These are phyloP conservation scores for Calonectria henricotiae DNA, from an alignment of 2,329 filamentous ascomycete species.

Conservation along the genomic window DNA sequence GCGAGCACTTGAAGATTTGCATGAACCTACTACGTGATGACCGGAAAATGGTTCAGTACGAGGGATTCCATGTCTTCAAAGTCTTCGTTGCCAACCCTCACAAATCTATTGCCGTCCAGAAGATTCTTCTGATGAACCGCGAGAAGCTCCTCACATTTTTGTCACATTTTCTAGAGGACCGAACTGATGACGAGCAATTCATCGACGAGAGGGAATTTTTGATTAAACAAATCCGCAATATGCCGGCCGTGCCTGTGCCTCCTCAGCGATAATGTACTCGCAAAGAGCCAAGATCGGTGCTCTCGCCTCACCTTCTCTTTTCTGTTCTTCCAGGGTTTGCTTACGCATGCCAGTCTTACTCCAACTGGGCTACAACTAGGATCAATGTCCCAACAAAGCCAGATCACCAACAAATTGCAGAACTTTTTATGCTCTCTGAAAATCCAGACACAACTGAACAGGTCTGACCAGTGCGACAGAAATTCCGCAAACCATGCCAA, in stretches of 20 bases:
- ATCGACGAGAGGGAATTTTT: conserved; percentile 98
- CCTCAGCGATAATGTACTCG: conserved; percentile 61
- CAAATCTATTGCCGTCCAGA: conserved; percentile 96
- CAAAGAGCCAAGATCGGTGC: not conserved
- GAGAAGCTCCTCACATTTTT: conserved; percentile 92
- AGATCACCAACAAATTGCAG: conserved; percentile 5
- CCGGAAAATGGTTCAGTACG: conserved; percentile 99
- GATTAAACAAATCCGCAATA: conserved; percentile 90
- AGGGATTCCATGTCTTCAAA: conserved; percentile 99
- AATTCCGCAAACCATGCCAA: conserved; percentile 36
- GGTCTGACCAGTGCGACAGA: conserved; percentile 28
- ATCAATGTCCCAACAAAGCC: conserved; percentile 4
- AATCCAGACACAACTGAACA: not conserved
- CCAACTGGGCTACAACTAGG: not conserved
- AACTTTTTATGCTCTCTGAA: conserved; percentile 3
- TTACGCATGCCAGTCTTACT: conserved; percentile 2
- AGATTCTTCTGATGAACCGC: conserved; percentile 96
- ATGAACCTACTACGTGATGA: conserved; percentile 98
- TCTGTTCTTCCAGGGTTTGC: conserved; percentile 9
- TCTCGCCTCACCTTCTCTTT: conserved; percentile 5
- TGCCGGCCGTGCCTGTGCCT: conserved; percentile 73
- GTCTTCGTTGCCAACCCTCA: conserved; percentile 99
- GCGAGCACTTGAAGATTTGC: conserved; percentile 96
- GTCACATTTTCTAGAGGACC: conserved; percentile 92
- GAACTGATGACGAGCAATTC: conserved; percentile 98